These are phyloP conservation scores for Casuarina equisetifolia DNA, from an alignment of 306 rosid species.

Conservation along the genomic window DNA sequence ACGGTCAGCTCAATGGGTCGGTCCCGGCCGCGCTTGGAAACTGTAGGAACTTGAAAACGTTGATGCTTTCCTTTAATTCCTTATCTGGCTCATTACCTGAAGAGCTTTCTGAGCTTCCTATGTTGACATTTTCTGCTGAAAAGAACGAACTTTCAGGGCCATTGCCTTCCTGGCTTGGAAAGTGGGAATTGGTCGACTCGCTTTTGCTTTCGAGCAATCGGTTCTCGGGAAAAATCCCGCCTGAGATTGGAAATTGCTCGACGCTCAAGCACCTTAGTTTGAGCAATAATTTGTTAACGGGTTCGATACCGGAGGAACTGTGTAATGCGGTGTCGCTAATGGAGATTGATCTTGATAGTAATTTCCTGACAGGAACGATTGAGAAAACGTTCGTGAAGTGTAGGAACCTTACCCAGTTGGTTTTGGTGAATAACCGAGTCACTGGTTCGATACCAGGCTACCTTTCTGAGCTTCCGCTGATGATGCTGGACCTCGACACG, in stretches of 20 bases:
- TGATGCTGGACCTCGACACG: constrained; percentile 76
- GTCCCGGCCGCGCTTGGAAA: constrained; percentile 82
- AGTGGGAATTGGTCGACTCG: constrained; percentile 53
- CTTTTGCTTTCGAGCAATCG: constrained; percentile 65
- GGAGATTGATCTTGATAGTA: constrained; percentile 75
- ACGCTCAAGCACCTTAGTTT: constrained; percentile 61
- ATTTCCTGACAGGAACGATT: constrained; percentile 63
- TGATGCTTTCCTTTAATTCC: constrained; percentile 78
- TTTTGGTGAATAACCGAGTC: constrained; percentile 64
- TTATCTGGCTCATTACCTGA: constrained; percentile 78
- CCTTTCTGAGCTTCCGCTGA: constrained; percentile 75
- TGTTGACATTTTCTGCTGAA: constrained; percentile 74
- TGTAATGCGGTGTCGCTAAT: constrained; percentile 66
- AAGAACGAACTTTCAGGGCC: constrained; percentile 78
- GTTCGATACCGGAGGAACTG: constrained; percentile 70
- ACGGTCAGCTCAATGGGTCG: constrained; percentile 70
- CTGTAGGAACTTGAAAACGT: constrained; percentile 57
- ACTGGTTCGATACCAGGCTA: constrained; percentile 74
- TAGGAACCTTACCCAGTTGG: constrained; percentile 66
- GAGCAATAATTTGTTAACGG: constrained; percentile 69
- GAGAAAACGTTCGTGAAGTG: constrained; percentile 61
- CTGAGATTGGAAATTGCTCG: constrained; percentile 85
- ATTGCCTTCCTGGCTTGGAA: constrained; percentile 87
- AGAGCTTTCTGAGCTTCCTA: constrained; percentile 76
- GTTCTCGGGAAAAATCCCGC: constrained; percentile 74